These are phyloP conservation scores for Trichoderma orchidacearum DNA, from an alignment of 495 filamentous ascomycete species.

Conservation along the genomic window DNA sequence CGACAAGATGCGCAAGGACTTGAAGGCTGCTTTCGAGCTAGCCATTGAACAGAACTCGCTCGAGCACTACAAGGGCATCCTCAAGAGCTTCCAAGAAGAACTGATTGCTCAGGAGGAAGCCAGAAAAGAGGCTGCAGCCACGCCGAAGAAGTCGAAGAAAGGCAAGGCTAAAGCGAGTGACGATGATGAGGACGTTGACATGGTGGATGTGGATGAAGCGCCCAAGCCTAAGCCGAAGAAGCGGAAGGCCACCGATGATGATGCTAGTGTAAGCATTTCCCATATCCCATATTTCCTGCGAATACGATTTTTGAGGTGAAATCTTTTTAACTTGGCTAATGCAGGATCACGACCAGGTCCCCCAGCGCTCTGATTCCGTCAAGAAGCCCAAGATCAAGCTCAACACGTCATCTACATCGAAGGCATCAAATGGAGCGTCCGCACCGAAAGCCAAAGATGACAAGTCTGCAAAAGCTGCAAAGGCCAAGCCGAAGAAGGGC, in stretches of 20 bases:
- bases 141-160: constrained; percentile 55
- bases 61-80: constrained; percentile 60
- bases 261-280: constrained; percentile 42
- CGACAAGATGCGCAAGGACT: constrained; percentile 59
- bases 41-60: constrained; percentile 60
- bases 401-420: constrained; percentile 34
- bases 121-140: constrained; percentile 48
- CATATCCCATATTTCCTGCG: background rate
- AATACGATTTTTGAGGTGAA: background rate
- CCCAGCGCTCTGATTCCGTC: constrained; percentile 48
- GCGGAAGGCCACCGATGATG: constrained; percentile 52
- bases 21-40: constrained; percentile 59
- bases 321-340: constrained; percentile 1
- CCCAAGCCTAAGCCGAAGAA: constrained; percentile 45
- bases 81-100: constrained; percentile 49
- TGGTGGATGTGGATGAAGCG: constrained; percentile 63
- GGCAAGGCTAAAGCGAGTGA: constrained; percentile 21
- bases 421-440: constrained; percentile 36
- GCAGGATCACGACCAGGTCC: constrained; percentile 29
- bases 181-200: constrained; percentile 48
- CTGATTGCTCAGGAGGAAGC: constrained; percentile 41
- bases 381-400: constrained; percentile 57
- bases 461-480: constrained; percentile 35
- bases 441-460: constrained; percentile 36
- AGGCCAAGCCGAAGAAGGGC: constrained; percentile 54